Percentiles rank a stretch among this genome's conserved stretches.
These are phyloP conservation scores for Candida boidinii DNA, from an alignment of 805 yeast genomes.

Conservation along the genomic window DNA sequence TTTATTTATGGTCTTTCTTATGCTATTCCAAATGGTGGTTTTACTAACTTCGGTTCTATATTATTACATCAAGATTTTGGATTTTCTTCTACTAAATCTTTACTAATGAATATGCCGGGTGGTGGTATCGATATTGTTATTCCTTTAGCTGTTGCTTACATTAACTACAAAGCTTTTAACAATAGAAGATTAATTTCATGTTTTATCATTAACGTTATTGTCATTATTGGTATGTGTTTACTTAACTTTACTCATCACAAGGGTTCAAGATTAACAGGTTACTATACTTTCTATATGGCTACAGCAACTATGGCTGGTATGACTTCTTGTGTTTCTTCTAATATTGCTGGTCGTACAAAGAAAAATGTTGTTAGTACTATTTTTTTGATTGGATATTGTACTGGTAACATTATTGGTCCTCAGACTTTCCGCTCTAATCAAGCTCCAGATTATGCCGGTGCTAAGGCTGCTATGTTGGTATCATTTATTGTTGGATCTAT, in stretches of 20 bases:
- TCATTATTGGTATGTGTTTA: slow-evolving; percentile 22
- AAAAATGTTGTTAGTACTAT: slow-evolving; percentile 45
- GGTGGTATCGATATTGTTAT: slow-evolving; percentile 29
- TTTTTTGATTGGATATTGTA: slow-evolving; percentile 52
- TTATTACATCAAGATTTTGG: slow-evolving; percentile 29
- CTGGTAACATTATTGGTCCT: slow-evolving; percentile 63
- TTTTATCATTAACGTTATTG: slow-evolving; percentile 12
- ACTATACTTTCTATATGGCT: slow-evolving; percentile 17
- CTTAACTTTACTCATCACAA: slow-evolving; percentile 22
- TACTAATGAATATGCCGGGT: slow-evolving; percentile 21
- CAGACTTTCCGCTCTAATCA: slow-evolving; percentile 51
- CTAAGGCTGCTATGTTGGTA: slow-evolving; percentile 43
- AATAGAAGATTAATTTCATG: slow-evolving; percentile 19
- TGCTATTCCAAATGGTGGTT: slow-evolving; percentile 27
- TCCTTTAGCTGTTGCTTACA: slow-evolving; percentile 16
- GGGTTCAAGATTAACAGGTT: slow-evolving; percentile 19
- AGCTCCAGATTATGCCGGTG: slow-evolving; percentile 50
- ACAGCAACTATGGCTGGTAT: slow-evolving; percentile 20
- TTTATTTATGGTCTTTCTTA: slow-evolving; percentile 21
- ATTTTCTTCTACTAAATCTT: slow-evolving; percentile 8
- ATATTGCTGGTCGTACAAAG: slow-evolving; percentile 61
- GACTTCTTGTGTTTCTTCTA: slow-evolving; percentile 16
- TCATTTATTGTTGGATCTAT: slow-evolving; percentile 21
- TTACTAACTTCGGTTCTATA: slow-evolving; percentile 35
- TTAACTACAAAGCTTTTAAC: slow-evolving; percentile 17